Percentiles rank a stretch among this genome's conserved stretches.
These are phyloP conservation scores for Suillus americanus DNA, from an alignment of 768 basidiomycete genomes.

Conservation along the genomic window DNA sequence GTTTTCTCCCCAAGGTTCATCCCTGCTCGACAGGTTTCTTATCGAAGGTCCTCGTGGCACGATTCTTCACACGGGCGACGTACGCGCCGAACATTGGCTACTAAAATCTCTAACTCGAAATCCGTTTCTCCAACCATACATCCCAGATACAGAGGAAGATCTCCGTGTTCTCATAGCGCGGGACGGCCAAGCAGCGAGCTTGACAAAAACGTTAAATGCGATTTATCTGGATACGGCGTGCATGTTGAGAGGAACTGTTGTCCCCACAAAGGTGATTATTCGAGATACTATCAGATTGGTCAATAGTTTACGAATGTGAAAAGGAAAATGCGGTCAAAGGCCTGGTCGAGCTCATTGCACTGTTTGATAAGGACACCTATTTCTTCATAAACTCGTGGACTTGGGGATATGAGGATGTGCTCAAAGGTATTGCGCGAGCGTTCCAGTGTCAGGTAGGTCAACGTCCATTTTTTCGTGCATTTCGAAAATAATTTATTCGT, in stretches of 20 bases:
- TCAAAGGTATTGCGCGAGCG: constrained; percentile 68
- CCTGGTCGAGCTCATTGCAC: constrained; percentile 65
- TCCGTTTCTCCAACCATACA: constrained; percentile 70
- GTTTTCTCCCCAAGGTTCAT: not conserved
- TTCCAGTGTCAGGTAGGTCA: constrained; percentile 60
- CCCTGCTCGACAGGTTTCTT: constrained; percentile 63
- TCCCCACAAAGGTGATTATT: constrained; percentile 59
- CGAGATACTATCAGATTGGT: constrained; percentile 3
- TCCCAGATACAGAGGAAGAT: constrained; percentile 37
- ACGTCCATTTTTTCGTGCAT: constrained; percentile 1
- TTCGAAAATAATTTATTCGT: not conserved
- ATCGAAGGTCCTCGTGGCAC: constrained; percentile 70
- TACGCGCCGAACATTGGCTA: constrained; percentile 85
- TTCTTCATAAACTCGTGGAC: constrained; percentile 97
- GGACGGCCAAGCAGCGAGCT: constrained; percentile 22
- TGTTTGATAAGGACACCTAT: constrained; percentile 61
- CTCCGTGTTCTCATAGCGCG: constrained; percentile 26
- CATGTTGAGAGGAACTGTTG: constrained; percentile 47
- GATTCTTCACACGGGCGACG: constrained; percentile 90
- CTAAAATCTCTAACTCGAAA: constrained; percentile 67
- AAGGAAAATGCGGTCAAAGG: constrained; percentile 69
- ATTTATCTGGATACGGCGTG: constrained; percentile 85
- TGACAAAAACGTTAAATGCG: constrained; percentile 59
- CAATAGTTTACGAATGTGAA: constrained; percentile 3
- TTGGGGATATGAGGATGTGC: constrained; percentile 92